These are phyloP conservation scores for Pythium brassicae DNA, from an alignment of 352 stramenopile species.

Conservation along the genomic window DNA sequence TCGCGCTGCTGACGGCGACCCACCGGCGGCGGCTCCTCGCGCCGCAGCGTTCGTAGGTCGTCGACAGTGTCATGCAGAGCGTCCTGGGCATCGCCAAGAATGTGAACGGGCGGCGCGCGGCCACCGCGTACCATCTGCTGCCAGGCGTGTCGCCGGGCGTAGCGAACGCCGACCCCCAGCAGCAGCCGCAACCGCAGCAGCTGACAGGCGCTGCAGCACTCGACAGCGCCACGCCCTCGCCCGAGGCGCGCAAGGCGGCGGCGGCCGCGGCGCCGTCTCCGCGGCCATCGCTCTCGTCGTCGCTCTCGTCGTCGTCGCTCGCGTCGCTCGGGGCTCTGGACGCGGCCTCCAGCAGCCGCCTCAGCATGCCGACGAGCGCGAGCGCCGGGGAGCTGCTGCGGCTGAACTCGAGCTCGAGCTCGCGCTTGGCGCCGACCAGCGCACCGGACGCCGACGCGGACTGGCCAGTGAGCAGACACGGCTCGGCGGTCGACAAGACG, in stretches of 20 bases:
- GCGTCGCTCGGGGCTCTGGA: conserved; percentile 5
- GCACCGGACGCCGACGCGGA: no score
- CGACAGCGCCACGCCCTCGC: no score
- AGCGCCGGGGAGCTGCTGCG: not conserved
- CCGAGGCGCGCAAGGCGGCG: no score
- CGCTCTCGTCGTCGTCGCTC: conserved; percentile 10
- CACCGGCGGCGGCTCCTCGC: no score
- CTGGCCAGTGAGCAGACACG: conserved; percentile 31
- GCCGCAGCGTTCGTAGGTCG: no score
- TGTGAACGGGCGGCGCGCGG: conserved; percentile 56
- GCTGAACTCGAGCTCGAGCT: conserved; percentile 9
- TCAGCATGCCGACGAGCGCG: not conserved
- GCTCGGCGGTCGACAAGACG: conserved; percentile 71
- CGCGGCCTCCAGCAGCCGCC: not conserved
- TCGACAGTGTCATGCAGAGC: conserved; percentile 67
- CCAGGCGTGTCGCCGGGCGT: conserved; percentile 6
- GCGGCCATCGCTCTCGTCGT: conserved; percentile 10
- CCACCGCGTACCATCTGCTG: conserved; percentile 50
- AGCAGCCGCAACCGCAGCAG: not conserved
- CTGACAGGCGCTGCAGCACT: no score
- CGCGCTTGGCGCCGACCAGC: no score
- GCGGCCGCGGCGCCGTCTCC: no score
- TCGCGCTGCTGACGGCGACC: no score
- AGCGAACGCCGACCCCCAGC: no score
- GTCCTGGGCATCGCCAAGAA: conserved; percentile 61